These are phyloP conservation scores for Nothophoma quercina DNA, from an alignment of 2,329 filamentous ascomycete genomes.

Conservation along the genomic window DNA sequence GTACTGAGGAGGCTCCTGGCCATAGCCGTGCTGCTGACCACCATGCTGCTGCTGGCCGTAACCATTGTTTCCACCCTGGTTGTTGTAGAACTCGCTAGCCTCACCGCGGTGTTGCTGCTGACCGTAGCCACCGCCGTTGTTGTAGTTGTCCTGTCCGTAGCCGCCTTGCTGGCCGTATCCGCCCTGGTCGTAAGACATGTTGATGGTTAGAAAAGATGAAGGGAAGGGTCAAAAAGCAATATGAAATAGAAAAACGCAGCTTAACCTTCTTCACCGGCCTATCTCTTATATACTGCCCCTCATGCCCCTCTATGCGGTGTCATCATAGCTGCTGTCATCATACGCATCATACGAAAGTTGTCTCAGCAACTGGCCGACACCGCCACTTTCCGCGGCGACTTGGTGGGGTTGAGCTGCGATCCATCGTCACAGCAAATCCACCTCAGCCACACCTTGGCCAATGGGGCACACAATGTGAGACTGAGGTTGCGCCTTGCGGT, in stretches of 20 bases:
- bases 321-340: constrained; percentile 13
- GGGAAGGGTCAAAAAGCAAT: not conserved
- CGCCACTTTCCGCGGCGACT: constrained; percentile 17
- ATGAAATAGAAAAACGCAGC: constrained; percentile 3
- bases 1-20: constrained; percentile 32
- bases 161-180: constrained; percentile 6
- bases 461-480: constrained; percentile 10
- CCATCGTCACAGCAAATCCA: constrained; percentile 13
- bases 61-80: constrained; percentile 16
- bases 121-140: constrained; percentile 19
- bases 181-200: constrained; percentile 16
- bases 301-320: constrained; percentile 10
- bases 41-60: constrained; percentile 25
- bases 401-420: constrained; percentile 16
- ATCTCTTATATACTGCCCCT: constrained; percentile 11
- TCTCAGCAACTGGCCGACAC: constrained; percentile 20
- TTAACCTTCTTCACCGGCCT: not conserved
- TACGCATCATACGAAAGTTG: constrained; percentile 14
- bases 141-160: constrained; percentile 13
- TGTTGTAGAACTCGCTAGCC: constrained; percentile 25
- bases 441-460: constrained; percentile 19
- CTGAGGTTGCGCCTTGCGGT: constrained; percentile 10
- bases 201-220: not conserved
- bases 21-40: constrained; percentile 18
- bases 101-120: constrained; percentile 21